A percentile compares a stretch with the other conserved stretches of the same genome.
Evolutionary conservation across 169 alveolate genomes (phyloP).

Genomic region (Plasmodium inui): DNA sequence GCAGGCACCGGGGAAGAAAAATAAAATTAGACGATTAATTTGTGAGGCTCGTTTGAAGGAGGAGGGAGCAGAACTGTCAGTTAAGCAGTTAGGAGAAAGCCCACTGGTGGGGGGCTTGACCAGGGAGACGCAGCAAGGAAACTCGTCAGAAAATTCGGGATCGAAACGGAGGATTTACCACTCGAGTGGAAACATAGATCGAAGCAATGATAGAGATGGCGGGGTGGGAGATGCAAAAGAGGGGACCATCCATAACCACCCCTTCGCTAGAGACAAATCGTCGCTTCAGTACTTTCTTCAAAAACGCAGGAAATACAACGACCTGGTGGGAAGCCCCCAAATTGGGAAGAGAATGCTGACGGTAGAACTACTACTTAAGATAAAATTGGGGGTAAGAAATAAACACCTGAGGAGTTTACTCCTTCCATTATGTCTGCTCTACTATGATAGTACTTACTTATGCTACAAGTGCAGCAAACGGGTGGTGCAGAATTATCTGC

Average conservation of each 20-base stretch:
- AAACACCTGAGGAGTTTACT: conserved; percentile 22
- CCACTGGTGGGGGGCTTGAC: background rate
- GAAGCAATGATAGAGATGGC: background rate
- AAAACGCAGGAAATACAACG: background rate
- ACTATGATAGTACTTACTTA: conserved; percentile 35
- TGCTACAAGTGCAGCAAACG: conserved; percentile 39
- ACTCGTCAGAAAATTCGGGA: background rate
- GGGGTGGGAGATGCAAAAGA: background rate
- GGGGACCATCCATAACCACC: background rate
- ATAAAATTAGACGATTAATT: conserved; percentile 7
- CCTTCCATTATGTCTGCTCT: conserved; percentile 26
- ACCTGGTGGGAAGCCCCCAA: conserved; percentile 28
- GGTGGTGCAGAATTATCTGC: conserved; percentile 32
- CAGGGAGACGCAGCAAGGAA: background rate
- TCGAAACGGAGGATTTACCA: background rate
- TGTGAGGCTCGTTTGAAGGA: background rate
- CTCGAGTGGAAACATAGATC: background rate
- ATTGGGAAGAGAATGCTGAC: conserved; percentile 4
- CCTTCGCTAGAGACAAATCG: background rate
- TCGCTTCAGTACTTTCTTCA: background rate
- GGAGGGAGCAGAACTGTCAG: background rate
- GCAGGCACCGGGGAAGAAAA: conserved; percentile 23
- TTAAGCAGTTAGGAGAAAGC: background rate
- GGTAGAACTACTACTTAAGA: background rate
- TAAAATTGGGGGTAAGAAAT: conserved; percentile 21